Evolutionary conservation across 345 rosid species (phyloP).

Genomic region (Eucalyptus victrix): DNA sequence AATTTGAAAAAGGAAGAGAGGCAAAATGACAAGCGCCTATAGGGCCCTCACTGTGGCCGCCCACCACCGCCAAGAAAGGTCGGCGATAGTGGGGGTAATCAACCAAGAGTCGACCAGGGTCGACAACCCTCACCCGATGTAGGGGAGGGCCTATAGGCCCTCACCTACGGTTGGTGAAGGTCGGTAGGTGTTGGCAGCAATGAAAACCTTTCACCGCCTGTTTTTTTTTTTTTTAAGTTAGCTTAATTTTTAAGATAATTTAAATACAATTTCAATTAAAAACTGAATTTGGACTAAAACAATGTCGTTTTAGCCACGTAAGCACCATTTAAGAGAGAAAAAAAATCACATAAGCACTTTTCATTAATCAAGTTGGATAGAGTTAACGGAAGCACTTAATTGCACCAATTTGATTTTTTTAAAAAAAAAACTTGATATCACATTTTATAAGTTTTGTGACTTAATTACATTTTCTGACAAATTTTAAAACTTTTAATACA

Average conservation of each 20-base stretch:
- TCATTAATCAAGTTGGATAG: no score
- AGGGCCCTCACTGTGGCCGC: neutral
- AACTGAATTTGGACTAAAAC: neutral
- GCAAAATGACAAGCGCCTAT: neutral
- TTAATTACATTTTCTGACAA: no score
- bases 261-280: no score
- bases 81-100: neutral
- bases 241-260: neutral
- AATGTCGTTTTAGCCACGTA: accelerated
- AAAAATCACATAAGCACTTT: neutral
- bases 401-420: no score
- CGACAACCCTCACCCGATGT: neutral
- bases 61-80: neutral
- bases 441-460: no score
- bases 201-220: accelerated
- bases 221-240: no score
- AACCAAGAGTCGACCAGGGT: neutral
- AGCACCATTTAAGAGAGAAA: neutral
- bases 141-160: neutral
- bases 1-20: neutral
- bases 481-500: accelerated
- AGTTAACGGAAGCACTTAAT: no score
- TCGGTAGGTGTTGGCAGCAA: neutral
- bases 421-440: no score
- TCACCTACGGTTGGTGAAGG: neutral